Conservation (phyloP, 2,329 filamentous ascomycete species). For the Ophiostoma populinum region DNA sequence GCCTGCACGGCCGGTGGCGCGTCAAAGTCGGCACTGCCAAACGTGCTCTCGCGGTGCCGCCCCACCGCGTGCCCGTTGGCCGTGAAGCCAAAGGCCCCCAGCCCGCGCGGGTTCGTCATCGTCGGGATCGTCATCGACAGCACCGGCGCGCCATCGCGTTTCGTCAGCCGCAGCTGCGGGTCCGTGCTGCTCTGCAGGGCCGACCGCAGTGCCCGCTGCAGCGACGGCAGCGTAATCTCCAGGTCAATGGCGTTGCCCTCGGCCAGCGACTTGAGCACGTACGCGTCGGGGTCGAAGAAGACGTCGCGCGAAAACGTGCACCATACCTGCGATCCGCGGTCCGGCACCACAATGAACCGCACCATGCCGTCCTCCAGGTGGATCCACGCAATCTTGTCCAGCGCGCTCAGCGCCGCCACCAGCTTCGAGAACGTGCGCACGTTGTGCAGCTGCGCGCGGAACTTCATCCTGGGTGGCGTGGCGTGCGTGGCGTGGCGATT, state of each 20-base stretch:
- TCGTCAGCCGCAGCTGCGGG: slow-evolving; percentile 76
- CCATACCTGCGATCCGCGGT: slow-evolving; percentile 93
- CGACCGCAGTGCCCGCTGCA: slow-evolving; percentile 83
- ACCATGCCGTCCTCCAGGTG: slow-evolving; percentile 74
- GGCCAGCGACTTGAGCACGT: slow-evolving; percentile 72
- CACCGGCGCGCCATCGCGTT: slow-evolving; percentile 74
- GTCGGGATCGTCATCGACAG: slow-evolving; percentile 82
- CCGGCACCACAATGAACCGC: slow-evolving; percentile 89
- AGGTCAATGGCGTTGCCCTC: slow-evolving; percentile 83
- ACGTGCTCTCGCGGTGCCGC: slow-evolving; percentile 14
- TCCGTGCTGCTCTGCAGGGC: slow-evolving; percentile 58
- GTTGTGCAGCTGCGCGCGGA: slow-evolving; percentile 42
- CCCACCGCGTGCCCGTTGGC: slow-evolving; percentile 15
- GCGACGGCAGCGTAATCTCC: slow-evolving; percentile 73
- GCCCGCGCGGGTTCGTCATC: slow-evolving; percentile 35
- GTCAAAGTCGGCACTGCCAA: slow-evolving; percentile 22
- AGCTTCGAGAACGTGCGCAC: slow-evolving; percentile 44
- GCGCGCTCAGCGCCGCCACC: slow-evolving; percentile 42
- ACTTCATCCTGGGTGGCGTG: slow-evolving; percentile 8
- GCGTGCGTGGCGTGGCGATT: too few species aligned
- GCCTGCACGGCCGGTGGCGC: slow-evolving; percentile 25
- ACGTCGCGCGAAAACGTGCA: slow-evolving; percentile 45
- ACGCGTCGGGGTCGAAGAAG: slow-evolving; percentile 66
- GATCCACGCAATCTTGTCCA: slow-evolving; percentile 79
- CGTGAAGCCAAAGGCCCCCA: slow-evolving; percentile 20